These are phyloP conservation scores for Talaromyces pinophilus DNA, from an alignment of 2,329 filamentous ascomycete genomes.

Conservation along the genomic window DNA sequence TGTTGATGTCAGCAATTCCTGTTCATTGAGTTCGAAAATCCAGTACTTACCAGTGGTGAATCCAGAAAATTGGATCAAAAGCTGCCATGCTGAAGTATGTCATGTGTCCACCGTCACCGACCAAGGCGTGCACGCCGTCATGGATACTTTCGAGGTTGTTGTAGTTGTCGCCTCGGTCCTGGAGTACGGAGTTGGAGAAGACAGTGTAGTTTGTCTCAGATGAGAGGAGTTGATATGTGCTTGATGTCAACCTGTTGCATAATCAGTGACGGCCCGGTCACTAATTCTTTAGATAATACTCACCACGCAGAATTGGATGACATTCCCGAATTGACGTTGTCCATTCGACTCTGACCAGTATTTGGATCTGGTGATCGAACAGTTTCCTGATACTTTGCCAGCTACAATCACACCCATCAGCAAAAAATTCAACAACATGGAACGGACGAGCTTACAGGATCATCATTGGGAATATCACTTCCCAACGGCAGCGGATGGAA, in stretches of 20 bases:
- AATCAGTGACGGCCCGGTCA: not conserved
- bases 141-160: constrained; percentile 49
- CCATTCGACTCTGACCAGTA: constrained; percentile 24
- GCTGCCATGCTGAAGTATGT: constrained; percentile 69
- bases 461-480: constrained; percentile 22
- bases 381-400: constrained; percentile 24
- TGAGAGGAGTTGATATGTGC: constrained; percentile 34
- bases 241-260: constrained; percentile 25
- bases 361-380: constrained; percentile 26
- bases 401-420: constrained; percentile 18
- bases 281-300: not conserved
- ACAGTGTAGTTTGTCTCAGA: constrained; percentile 32
- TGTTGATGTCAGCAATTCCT: constrained; percentile 22
- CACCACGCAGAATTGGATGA: constrained; percentile 29
- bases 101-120: constrained; percentile 66
- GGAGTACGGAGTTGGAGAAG: constrained; percentile 28
- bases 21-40: not conserved
- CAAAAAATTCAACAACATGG: not conserved
- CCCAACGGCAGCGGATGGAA: constrained; percentile 30
- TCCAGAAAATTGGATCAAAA: constrained; percentile 77
- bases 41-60: constrained; percentile 62
- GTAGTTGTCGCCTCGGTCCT: constrained; percentile 24
- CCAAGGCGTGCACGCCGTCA: constrained; percentile 53
- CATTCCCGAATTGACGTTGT: constrained; percentile 25
- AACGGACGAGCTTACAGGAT: constrained; percentile 14